Evolutionary conservation across 2,329 filamentous ascomycete species (phyloP).

Genomic region (Pseudogymnoascus sp.): DNA sequence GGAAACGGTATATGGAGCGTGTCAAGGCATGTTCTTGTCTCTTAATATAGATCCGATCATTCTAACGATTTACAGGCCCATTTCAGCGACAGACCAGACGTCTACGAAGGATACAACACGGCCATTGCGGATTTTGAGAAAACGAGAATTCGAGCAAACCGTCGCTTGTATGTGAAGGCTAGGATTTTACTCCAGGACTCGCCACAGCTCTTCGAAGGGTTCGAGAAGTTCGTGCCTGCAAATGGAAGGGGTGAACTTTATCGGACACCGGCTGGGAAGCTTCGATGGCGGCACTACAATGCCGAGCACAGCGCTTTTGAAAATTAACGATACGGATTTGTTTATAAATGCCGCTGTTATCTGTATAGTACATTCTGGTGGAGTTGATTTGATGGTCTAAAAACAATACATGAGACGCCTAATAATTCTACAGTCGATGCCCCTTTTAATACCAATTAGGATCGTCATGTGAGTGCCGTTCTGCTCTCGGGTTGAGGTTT

Average conservation of each 20-base stretch:
- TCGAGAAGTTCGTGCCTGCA: background rate
- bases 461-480: conserved; percentile 47
- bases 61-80: background rate
- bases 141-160: background rate
- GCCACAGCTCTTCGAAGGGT: background rate
- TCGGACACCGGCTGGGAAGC: background rate
- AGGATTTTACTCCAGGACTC: background rate
- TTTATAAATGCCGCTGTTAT: background rate
- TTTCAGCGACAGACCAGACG: background rate
- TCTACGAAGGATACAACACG: background rate
- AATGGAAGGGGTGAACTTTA: background rate
- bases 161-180: background rate
- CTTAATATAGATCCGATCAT: background rate
- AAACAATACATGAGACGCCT: background rate
- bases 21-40: background rate
- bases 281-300: background rate
- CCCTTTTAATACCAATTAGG: conserved; percentile 48
- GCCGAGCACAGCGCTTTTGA: background rate
- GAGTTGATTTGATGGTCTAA: background rate
- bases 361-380: background rate
- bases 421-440: background rate
- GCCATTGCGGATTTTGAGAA: background rate
- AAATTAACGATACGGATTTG: background rate
- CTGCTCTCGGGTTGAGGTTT: conserved; percentile 49
- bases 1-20: background rate